Percentiles rank a stretch among this genome's conserved stretches.
Evolutionary conservation across 2,329 filamentous ascomycete genomes (phyloP).

Genomic region (Orbilia javanica): DNA sequence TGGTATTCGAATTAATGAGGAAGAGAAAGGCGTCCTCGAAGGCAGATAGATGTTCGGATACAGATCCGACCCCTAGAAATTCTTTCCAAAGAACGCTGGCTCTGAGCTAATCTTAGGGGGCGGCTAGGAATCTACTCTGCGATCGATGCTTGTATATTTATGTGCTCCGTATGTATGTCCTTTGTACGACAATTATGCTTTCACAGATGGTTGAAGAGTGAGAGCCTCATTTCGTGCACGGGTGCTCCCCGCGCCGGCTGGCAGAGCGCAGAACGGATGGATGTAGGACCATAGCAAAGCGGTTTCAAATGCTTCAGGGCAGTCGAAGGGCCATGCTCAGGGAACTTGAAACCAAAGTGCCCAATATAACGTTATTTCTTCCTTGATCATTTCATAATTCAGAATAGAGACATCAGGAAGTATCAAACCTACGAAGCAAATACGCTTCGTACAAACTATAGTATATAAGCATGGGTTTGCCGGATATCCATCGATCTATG

Average conservation of each 20-base stretch:
- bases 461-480: background rate
- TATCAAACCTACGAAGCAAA: background rate
- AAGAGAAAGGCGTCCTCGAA: background rate
- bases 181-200: slow-evolving; percentile 5
- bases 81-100: background rate
- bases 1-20: background rate
- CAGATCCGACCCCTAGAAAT: background rate
- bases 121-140: background rate
- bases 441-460: no score
- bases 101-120: background rate
- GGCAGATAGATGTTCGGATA: background rate
- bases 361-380: slow-evolving; percentile 32
- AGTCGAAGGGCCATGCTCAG: background rate
- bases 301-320: background rate
- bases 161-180: no score
- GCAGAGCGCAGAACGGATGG: background rate
- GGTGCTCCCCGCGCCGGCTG: no score
- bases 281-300: no score
- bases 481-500: background rate
- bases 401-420: no score
- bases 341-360: background rate
- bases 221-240: slow-evolving; percentile 11
- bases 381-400: slow-evolving; percentile 6
- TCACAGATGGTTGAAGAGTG: background rate
- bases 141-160: background rate